Conservation (phyloP, 1,284 basidiomycete species). For the Sphaerobolus stellatus region DNA sequence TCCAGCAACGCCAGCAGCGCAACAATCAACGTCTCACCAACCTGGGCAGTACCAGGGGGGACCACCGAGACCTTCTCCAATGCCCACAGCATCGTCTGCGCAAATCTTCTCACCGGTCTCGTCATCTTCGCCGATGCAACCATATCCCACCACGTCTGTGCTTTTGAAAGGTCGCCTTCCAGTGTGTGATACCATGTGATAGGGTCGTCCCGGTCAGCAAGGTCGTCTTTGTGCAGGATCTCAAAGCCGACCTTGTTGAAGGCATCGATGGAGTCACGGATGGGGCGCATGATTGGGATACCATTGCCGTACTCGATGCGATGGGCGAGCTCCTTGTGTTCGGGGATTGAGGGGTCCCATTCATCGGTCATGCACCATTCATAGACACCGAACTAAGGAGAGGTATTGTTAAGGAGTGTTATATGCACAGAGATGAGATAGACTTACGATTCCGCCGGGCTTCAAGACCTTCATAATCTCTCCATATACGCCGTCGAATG, state of each 20-base stretch:
- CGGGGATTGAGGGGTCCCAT: slow-evolving; percentile 85
- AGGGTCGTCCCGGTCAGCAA: slow-evolving; percentile 81
- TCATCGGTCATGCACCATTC: slow-evolving; percentile 99
- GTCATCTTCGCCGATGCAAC: slow-evolving; percentile 89
- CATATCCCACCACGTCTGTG: slow-evolving; percentile 93
- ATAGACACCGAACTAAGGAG: slow-evolving; percentile 86
- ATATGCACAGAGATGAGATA: background rate
- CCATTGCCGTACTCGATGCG: slow-evolving; percentile 92
- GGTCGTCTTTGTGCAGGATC: slow-evolving; percentile 90
- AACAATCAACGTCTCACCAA: slow-evolving; percentile 86
- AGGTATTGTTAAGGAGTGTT: slow-evolving; percentile 5
- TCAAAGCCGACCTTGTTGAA: slow-evolving; percentile 85
- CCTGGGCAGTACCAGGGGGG: slow-evolving; percentile 92
- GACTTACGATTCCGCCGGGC: slow-evolving; percentile 89
- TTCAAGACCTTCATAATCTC: slow-evolving; percentile 95
- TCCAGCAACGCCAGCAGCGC: slow-evolving; percentile 80
- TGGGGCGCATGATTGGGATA: slow-evolving; percentile 94
- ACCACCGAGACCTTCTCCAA: slow-evolving; percentile 81
- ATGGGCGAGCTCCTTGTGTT: slow-evolving; percentile 92
- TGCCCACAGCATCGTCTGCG: slow-evolving; percentile 76
- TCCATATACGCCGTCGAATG: slow-evolving; percentile 93
- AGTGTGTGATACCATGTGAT: slow-evolving; percentile 97
- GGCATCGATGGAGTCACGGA: slow-evolving; percentile 74
- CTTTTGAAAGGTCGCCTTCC: slow-evolving; percentile 89
- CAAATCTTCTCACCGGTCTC: slow-evolving; percentile 83